phyloP scores from a whole-genome alignment of 768 basidiomycete species.

The Podaxis sp. region DNA sequence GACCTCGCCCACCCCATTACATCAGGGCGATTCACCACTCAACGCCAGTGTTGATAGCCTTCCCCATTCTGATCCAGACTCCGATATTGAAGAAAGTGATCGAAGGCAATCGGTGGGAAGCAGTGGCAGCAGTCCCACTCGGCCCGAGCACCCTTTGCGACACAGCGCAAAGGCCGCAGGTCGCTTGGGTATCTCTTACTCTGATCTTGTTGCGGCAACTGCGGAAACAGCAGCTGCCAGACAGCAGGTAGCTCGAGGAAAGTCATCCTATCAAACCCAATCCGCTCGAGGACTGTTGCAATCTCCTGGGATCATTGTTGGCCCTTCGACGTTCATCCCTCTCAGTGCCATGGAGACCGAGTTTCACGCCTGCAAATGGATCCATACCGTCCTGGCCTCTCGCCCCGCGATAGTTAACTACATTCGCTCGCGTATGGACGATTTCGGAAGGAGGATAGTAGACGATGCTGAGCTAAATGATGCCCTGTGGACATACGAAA shows the following conservation, averaged over 20 bases:
- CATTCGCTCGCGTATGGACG: conserved; percentile 36
- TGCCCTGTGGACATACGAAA: conserved; percentile 55
- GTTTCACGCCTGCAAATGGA: conserved; percentile 71
- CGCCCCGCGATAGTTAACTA: conserved; percentile 55
- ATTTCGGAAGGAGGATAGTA: conserved; percentile 32
- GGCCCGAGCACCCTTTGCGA: conserved; percentile 11
- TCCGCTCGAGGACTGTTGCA: conserved; percentile 33
- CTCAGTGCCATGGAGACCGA: conserved; percentile 60
- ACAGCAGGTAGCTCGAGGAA: background rate
- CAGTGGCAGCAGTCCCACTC: background rate
- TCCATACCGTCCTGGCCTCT: conserved; percentile 64
- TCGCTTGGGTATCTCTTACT: conserved; percentile 37
- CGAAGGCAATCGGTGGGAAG: background rate
- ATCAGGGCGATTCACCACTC: background rate
- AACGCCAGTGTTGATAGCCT: background rate
- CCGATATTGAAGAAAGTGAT: background rate
- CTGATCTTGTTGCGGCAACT: conserved; percentile 29
- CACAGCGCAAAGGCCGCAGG: conserved; percentile 41
- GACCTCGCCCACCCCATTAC: conserved; percentile 26
- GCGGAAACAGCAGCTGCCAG: conserved; percentile 26
- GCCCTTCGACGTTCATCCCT: conserved; percentile 58
- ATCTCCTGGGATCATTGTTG: conserved; percentile 62
- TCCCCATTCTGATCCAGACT: background rate
- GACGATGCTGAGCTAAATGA: conserved; percentile 38
- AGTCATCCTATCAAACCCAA: background rate